Conservation (phyloP, 768 basidiomycete species). For the Rhodosporidiobolus sp. region DNA sequence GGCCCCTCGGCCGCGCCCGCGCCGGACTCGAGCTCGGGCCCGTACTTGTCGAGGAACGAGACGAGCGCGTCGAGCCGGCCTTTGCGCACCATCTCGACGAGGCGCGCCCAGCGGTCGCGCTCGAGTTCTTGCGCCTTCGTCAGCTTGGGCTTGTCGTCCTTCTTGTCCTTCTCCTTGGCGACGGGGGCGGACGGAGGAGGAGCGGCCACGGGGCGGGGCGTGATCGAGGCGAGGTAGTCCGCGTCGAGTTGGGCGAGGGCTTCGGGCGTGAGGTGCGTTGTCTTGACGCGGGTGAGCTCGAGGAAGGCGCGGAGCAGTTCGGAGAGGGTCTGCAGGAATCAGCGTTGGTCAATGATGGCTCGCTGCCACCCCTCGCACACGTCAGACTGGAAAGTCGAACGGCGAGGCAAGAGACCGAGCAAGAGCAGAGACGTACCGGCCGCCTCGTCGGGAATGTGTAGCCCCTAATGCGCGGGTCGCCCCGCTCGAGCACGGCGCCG, state of each 20-base stretch:
- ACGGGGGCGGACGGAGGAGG: slow-evolving; percentile 43
- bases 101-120: slow-evolving; percentile 74
- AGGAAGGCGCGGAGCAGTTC: slow-evolving; percentile 81
- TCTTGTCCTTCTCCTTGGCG: slow-evolving; percentile 37
- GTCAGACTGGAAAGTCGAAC: too few relatives aligned
- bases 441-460: slow-evolving; percentile 96
- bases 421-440: slow-evolving; percentile 62
- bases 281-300: slow-evolving; percentile 79
- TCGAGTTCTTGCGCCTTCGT: slow-evolving; percentile 73
- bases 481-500: slow-evolving; percentile 67
- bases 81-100: slow-evolving; percentile 87
- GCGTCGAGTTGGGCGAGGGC: slow-evolving; percentile 81
- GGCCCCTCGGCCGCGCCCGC: slow-evolving; percentile 62
- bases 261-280: slow-evolving; percentile 81
- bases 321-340: slow-evolving; percentile 67
- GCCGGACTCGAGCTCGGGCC: slow-evolving; percentile 38
- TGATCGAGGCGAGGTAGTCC: slow-evolving; percentile 76
- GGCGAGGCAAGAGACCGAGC: not conserved
- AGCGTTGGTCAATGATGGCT: too few relatives aligned
- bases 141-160: slow-evolving; percentile 59
- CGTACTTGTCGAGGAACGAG: slow-evolving; percentile 77
- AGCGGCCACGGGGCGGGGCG: slow-evolving; percentile 58
- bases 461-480: slow-evolving; percentile 74
- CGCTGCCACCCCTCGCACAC: too few relatives aligned
- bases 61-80: slow-evolving; percentile 77